phyloP scores from a whole-genome alignment of 2,329 filamentous ascomycete genomes.

The Botrytis fabae region DNA sequence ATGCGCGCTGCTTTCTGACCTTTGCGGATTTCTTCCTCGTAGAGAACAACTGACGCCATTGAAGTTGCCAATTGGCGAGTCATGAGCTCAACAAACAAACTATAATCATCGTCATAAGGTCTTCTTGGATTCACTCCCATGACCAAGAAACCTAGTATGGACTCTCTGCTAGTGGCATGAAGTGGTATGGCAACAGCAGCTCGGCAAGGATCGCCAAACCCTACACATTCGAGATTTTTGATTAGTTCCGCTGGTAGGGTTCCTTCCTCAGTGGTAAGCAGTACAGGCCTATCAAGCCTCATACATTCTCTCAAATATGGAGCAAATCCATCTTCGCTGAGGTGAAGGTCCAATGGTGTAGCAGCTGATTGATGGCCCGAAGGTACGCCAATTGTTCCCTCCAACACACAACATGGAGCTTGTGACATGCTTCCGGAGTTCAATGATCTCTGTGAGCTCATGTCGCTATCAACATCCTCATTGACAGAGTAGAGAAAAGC shows the following conservation, averaged over 20 bases:
- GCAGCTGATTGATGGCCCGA: conserved; percentile 61
- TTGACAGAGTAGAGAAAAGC: conserved; percentile 73
- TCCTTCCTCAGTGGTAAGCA: conserved; percentile 65
- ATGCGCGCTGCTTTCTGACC: conserved; percentile 72
- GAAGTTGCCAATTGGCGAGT: conserved; percentile 77
- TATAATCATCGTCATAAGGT: conserved; percentile 79
- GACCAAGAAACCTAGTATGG: conserved; percentile 74
- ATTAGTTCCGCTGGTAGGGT: conserved; percentile 66
- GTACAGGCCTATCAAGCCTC: conserved; percentile 63
- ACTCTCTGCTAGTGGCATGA: conserved; percentile 70
- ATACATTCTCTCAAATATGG: conserved; percentile 77
- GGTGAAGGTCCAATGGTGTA: conserved; percentile 65
- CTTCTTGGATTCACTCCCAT: conserved; percentile 76
- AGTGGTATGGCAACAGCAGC: conserved; percentile 77
- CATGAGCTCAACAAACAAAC: conserved; percentile 72
- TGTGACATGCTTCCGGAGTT: conserved; percentile 65
- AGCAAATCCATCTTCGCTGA: conserved; percentile 71
- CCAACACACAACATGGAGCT: conserved; percentile 65
- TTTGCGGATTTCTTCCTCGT: conserved; percentile 78
- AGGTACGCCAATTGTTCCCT: conserved; percentile 70
- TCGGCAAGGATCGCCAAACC: conserved; percentile 68
- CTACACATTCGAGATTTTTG: conserved; percentile 66
- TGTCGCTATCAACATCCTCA: conserved; percentile 71
- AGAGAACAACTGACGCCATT: conserved; percentile 76
- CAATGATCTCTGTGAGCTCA: conserved; percentile 56